Evolutionary conservation across 148 eudicot genomes (phyloP).

Genomic region (Chenopodium formosanum): DNA sequence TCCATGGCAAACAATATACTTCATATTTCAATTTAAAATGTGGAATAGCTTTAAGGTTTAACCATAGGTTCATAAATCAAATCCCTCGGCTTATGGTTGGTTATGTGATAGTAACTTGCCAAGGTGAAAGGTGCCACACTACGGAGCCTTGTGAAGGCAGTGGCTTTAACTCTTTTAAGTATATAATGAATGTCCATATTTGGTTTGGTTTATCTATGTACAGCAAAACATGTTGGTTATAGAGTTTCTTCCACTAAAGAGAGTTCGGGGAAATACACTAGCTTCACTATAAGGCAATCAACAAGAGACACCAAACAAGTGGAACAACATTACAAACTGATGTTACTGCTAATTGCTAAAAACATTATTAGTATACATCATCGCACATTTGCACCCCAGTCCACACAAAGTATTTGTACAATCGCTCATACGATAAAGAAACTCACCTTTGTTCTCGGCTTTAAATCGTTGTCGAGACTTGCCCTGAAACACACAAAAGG

Average conservation of each 20-base stretch:
- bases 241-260: too few species aligned
- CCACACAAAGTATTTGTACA: neutral
- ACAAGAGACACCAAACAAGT: neutral
- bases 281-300: neutral
- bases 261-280: neutral
- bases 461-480: slow-evolving; percentile 28
- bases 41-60: neutral
- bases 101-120: neutral
- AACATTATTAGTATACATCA: too few species aligned
- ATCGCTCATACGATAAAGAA: neutral
- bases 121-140: neutral
- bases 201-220: too few species aligned
- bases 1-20: neutral
- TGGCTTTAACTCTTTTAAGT: too few species aligned
- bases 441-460: slow-evolving; percentile 47
- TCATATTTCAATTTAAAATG: neutral
- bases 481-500: slow-evolving; percentile 25
- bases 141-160: too few species aligned
- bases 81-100: neutral
- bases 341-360: neutral
- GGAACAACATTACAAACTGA: neutral
- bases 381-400: neutral
- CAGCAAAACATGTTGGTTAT: too few species aligned
- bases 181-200: too few species aligned
- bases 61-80: neutral